Percentiles rank a stretch among this genome's conserved stretches.
phyloP scores from a whole-genome alignment of 257 asterid genomes.

The Cruciata laevipes region DNA sequence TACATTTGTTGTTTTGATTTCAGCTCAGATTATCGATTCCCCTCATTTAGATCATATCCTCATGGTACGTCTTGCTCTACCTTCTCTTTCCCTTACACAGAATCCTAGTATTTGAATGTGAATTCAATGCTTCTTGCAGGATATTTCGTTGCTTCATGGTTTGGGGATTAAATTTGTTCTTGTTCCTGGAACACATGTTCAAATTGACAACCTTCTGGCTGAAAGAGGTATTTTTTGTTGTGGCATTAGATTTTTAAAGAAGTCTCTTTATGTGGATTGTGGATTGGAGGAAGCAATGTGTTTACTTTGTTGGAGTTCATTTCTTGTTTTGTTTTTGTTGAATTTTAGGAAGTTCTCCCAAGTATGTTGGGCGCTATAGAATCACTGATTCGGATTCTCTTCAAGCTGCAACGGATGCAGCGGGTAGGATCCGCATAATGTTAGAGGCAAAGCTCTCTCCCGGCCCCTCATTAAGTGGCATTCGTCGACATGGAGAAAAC shows the following conservation, averaged over 20 bases:
- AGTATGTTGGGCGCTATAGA: constrained; percentile 88
- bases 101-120: not conserved
- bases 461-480: constrained; percentile 81
- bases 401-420: constrained; percentile 78
- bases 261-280: no score
- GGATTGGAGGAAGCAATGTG: not conserved
- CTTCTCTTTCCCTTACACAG: not conserved
- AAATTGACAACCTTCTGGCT: constrained; percentile 68
- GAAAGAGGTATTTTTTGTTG: constrained; percentile 80
- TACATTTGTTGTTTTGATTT: constrained; percentile 75
- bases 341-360: constrained; percentile 71
- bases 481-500: constrained; percentile 85
- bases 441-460: constrained; percentile 89
- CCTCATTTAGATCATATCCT: constrained; percentile 65
- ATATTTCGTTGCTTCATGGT: constrained; percentile 87
- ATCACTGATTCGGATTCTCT: constrained; percentile 86
- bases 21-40: constrained; percentile 81
- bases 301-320: not conserved
- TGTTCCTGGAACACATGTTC: constrained; percentile 93
- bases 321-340: not conserved
- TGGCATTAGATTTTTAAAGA: no score
- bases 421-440: constrained; percentile 70
- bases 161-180: constrained; percentile 93
- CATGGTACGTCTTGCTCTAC: constrained; percentile 47
- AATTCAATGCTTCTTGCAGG: constrained; percentile 34